These are phyloP conservation scores for Colletotrichum falcatum DNA, from an alignment of 2,329 filamentous ascomycete species.

Conservation along the genomic window DNA sequence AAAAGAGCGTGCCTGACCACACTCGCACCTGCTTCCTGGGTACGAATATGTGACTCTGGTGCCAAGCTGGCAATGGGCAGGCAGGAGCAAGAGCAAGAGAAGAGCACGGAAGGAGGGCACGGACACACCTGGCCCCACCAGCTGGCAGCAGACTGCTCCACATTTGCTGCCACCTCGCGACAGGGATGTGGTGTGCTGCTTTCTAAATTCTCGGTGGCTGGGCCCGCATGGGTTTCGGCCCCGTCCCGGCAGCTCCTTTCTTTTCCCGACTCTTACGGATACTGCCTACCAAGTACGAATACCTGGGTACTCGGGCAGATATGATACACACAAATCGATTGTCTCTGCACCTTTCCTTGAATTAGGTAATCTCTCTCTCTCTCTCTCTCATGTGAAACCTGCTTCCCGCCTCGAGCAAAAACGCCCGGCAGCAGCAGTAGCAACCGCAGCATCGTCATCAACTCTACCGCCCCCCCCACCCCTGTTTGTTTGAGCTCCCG, in stretches of 20 bases:
- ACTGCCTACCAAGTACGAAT: no score
- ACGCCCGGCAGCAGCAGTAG: not conserved
- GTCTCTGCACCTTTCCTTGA: not conserved
- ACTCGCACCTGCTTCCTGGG: not conserved
- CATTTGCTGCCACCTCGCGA: slow-evolving; percentile 17
- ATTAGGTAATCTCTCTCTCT: slow-evolving; percentile 1
- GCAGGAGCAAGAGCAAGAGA: not conserved
- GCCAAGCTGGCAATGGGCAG: not conserved
- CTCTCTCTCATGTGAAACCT: slow-evolving; percentile 27
- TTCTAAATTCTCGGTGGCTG: slow-evolving; percentile 39
- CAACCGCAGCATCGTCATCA: not conserved
- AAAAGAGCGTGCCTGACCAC: slow-evolving; percentile 18
- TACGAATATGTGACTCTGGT: not conserved
- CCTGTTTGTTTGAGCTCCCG: not conserved
- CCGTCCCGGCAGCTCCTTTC: slow-evolving; percentile 23
- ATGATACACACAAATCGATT: no score
- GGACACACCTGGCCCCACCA: not conserved
- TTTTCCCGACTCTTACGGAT: not conserved
- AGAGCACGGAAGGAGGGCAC: not conserved
- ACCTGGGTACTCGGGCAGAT: no score
- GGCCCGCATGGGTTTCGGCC: slow-evolving; percentile 19
- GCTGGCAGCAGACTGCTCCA: slow-evolving; percentile 8
- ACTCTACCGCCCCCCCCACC: not conserved
- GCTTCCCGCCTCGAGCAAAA: not conserved
- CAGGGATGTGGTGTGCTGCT: slow-evolving; percentile 5